Evolutionary conservation across 2,329 filamentous ascomycete species (phyloP).

Genomic region (Alternaria ventricosa): DNA sequence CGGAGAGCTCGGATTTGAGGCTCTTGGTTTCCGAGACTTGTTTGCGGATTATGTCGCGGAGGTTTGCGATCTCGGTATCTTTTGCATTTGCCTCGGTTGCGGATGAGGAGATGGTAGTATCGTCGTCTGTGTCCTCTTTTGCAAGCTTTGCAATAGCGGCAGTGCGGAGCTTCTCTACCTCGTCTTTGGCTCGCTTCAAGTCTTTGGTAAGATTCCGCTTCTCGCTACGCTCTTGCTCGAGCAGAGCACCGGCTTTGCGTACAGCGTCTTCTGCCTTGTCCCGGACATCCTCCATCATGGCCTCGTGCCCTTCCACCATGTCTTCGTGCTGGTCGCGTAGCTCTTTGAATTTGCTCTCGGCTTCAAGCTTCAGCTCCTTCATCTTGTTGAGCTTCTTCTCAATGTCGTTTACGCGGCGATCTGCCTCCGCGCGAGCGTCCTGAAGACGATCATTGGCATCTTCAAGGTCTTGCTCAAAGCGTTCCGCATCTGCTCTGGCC

Average conservation of each 20-base stretch:
- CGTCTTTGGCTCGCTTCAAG: slow-evolving; percentile 28
- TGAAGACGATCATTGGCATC: slow-evolving; percentile 34
- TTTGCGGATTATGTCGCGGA: slow-evolving; percentile 34
- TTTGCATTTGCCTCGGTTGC: slow-evolving; percentile 21
- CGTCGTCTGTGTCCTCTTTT: slow-evolving; percentile 22
- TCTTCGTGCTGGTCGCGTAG: slow-evolving; percentile 36
- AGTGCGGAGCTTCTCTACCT: slow-evolving; percentile 28
- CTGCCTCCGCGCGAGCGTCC: slow-evolving; percentile 34
- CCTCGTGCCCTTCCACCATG: slow-evolving; percentile 34
- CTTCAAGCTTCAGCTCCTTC: slow-evolving; percentile 36
- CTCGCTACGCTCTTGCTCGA: slow-evolving; percentile 43
- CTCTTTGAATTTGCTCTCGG: slow-evolving; percentile 33
- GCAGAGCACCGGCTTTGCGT: slow-evolving; percentile 38
- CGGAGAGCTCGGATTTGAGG: slow-evolving; percentile 24
- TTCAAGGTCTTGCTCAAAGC: slow-evolving; percentile 33
- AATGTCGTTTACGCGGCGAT: slow-evolving; percentile 35
- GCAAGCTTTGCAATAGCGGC: slow-evolving; percentile 14
- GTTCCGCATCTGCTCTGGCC: slow-evolving; percentile 33
- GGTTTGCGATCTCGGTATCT: slow-evolving; percentile 34
- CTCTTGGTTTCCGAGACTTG: slow-evolving; percentile 34
- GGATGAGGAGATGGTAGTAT: slow-evolving; percentile 15
- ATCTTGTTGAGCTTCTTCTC: slow-evolving; percentile 40
- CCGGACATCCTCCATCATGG: slow-evolving; percentile 36
- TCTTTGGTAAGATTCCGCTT: slow-evolving; percentile 38
- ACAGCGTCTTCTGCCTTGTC: slow-evolving; percentile 46